These are phyloP conservation scores for Xerocomellus chrysenteron DNA, from an alignment of 768 basidiomycete species.

Conservation along the genomic window DNA sequence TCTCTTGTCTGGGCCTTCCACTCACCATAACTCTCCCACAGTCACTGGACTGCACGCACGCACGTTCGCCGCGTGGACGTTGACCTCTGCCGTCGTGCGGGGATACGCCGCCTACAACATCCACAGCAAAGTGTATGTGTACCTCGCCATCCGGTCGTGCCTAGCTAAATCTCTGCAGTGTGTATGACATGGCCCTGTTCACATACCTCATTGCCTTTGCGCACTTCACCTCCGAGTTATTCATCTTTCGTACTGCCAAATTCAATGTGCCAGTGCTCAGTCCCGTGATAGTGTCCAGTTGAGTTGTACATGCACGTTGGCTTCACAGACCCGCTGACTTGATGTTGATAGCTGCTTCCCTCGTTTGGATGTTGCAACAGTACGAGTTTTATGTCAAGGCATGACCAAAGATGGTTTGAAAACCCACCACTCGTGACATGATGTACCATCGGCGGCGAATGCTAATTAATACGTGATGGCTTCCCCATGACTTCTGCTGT, in stretches of 20 bases:
- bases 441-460: not conserved
- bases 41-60: constrained; percentile 87
- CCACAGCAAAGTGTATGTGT: constrained; percentile 68
- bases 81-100: constrained; percentile 80
- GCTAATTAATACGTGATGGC: constrained; percentile 1
- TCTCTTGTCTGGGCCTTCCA: not conserved
- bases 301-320: constrained; percentile 34
- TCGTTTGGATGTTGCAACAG: constrained; percentile 85
- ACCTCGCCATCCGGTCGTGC: not conserved
- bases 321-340: constrained; percentile 6
- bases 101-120: constrained; percentile 90
- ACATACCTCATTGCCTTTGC: constrained; percentile 89
- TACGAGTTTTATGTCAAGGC: constrained; percentile 74
- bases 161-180: constrained; percentile 42
- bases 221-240: constrained; percentile 84
- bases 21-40: constrained; percentile 29
- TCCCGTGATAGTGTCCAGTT: constrained; percentile 86
- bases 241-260: constrained; percentile 78
- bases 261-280: constrained; percentile 59
- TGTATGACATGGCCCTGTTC: constrained; percentile 86
- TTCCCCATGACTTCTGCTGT: not conserved
- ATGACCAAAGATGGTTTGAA: constrained; percentile 16
- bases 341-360: constrained; percentile 50
- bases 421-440: not conserved
- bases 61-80: constrained; percentile 90